Base-by-base conservation (phyloP, 495 filamentous ascomycete genomes). In the Gamarada debralockiae region DNA sequence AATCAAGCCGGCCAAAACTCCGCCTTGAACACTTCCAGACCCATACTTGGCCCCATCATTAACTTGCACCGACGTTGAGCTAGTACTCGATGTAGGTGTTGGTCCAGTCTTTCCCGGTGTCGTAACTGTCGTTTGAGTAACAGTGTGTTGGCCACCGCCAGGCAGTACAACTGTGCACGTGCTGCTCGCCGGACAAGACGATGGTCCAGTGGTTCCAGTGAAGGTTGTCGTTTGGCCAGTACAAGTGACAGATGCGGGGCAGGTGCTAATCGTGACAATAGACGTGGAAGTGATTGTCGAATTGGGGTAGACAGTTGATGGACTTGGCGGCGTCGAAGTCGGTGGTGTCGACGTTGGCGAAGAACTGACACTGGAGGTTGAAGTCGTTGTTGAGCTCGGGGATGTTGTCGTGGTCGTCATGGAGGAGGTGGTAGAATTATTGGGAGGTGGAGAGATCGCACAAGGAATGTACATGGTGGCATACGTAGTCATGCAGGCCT, bases 141-240 rank as follows among this genome's bases (percentile, higher is more conserved):
- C 20, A 0, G 53, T 56, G 0, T 37, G 20, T 2, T 14, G 34
- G 2, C 44, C 37, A 20, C 48, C 48, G 1, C 53, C 53, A 1
- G 53, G 53, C 14, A 56, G 37, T 3, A 51, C 47, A 20, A 38
- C 43, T 0, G 22, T 31, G 25, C 53, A 56, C 17, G 40, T 56
- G n/a, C n/a, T 24, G 14, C 5, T 38, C 4, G 36, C 40, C 0
- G 22, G 21, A 23, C 53, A 56, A 12, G 47, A 9, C 18, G 12
- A 45, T 21, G 53, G 53, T 4, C 53, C 53, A 14, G 17, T 5
- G 22, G 18, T 27, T 15, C 47, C 46, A 2, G 29, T 51, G 46
- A 46, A 56, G 2, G 47, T 51, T 23, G 47, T 56, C 8, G 48
- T 56, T 27, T 56, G 53, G 8, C 53, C 53, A 9, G 47, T 27